Percentiles rank a stretch among this genome's conserved stretches.
Conservation (phyloP, 768 basidiomycete genomes). For the Trametes cinnabarina region DNA sequence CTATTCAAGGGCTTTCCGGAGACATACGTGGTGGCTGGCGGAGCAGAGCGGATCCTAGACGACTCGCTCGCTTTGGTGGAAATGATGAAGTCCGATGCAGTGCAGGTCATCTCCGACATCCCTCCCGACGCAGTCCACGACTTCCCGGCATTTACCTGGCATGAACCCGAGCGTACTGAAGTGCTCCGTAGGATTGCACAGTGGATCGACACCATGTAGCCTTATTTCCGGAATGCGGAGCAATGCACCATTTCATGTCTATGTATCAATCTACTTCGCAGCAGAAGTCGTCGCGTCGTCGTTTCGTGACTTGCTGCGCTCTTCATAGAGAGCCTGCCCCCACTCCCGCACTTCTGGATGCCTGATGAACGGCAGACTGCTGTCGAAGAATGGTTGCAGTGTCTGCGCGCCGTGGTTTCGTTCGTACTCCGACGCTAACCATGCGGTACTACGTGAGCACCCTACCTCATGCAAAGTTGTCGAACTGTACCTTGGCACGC, state of each 20-base stretch:
- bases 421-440: slow-evolving; percentile 72
- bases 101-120: slow-evolving; percentile 48
- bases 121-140: slow-evolving; percentile 45
- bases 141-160: slow-evolving; percentile 20
- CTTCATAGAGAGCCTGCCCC: slow-evolving; percentile 56
- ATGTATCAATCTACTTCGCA: too few species aligned
- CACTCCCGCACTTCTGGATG: slow-evolving; percentile 74
- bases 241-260: too few species aligned
- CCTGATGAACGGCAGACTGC: slow-evolving; percentile 66
- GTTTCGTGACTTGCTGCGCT: slow-evolving; percentile 37
- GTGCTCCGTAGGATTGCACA: slow-evolving; percentile 19
- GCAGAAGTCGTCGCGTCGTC: too few species aligned
- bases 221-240: too few species aligned
- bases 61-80: slow-evolving; percentile 44
- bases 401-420: slow-evolving; percentile 42
- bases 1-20: slow-evolving; percentile 57
- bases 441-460: too few species aligned
- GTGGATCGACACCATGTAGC: slow-evolving; percentile 16
- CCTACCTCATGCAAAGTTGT: neutral
- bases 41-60: slow-evolving; percentile 58
- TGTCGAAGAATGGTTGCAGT: slow-evolving; percentile 79
- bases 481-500: slow-evolving; percentile 65
- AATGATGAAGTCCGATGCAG: slow-evolving; percentile 52
- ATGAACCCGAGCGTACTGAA: slow-evolving; percentile 32
- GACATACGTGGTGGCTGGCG: slow-evolving; percentile 59